phyloP scores from a whole-genome alignment of 495 filamentous ascomycete species.

The Rhizodiscina lignyota region DNA sequence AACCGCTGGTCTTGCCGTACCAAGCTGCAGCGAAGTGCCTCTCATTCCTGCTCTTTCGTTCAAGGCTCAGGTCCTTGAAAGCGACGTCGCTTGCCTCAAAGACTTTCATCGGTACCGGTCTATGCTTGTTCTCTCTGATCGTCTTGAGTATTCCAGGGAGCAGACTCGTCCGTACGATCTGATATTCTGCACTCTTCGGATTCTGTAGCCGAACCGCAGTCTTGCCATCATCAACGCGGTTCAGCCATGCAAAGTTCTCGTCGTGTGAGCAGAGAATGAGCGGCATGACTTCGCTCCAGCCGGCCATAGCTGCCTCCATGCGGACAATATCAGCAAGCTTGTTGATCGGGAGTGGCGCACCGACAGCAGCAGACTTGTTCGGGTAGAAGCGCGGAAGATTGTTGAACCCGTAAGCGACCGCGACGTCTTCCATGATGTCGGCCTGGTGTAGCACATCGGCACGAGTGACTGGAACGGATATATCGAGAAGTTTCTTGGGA shows the following conservation, averaged over 20 bases:
- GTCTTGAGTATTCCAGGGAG: conserved; percentile 90
- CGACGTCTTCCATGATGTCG: conserved; percentile 97
- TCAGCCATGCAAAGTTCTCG: conserved; percentile 95
- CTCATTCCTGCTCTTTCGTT: conserved; percentile 82
- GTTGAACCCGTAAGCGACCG: conserved; percentile 94
- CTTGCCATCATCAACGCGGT: conserved; percentile 73
- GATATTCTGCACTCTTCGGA: conserved; percentile 91
- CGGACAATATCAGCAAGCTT: conserved; percentile 88
- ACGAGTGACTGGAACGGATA: conserved; percentile 71
- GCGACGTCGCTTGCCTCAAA: conserved; percentile 88
- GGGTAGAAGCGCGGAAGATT: conserved; percentile 71
- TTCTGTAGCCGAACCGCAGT: conserved; percentile 83
- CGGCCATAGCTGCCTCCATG: conserved; percentile 79
- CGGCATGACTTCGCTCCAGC: conserved; percentile 93
- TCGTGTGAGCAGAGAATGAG: conserved; percentile 95
- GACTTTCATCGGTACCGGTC: conserved; percentile 77
- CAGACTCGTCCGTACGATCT: conserved; percentile 82
- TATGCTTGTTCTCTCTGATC: conserved; percentile 82
- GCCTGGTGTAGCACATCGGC: conserved; percentile 92
- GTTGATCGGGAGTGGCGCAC: conserved; percentile 77
- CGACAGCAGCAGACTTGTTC: conserved; percentile 67
- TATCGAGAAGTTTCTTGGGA: conserved; percentile 46
- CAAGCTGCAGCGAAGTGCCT: conserved; percentile 88
- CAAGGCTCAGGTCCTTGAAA: conserved; percentile 61
- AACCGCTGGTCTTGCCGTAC: conserved; percentile 88